phyloP scores from a whole-genome alignment of 1,284 basidiomycete species.

The Quambalaria eucalypti region DNA sequence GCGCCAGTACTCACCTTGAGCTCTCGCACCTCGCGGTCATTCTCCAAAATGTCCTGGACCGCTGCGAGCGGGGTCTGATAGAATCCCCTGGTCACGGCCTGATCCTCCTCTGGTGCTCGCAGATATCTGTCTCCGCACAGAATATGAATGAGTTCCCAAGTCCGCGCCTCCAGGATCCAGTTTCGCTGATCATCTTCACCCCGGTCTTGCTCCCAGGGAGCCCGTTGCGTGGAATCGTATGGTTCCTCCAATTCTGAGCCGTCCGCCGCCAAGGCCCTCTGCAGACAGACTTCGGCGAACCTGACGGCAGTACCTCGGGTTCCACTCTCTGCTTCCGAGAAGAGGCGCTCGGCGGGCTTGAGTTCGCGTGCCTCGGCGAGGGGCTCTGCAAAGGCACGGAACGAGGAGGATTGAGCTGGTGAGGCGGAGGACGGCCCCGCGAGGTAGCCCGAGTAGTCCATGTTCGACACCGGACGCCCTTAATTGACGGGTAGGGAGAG shows the following conservation, averaged over 20 bases:
- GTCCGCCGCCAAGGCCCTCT: not conserved
- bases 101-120: not conserved
- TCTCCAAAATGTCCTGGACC: slow-evolving; percentile 34
- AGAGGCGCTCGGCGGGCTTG: not conserved
- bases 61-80: slow-evolving; percentile 42
- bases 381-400: not conserved
- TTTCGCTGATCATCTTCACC: not conserved
- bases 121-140: slow-evolving; percentile 8
- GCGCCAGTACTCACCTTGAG: slow-evolving; percentile 16
- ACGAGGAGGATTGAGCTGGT: too few species aligned
- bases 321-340: not conserved
- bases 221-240: not conserved
- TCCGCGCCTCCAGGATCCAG: slow-evolving; percentile 10
- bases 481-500: too few species aligned
- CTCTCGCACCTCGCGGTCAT: slow-evolving; percentile 31
- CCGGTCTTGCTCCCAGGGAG: not conserved
- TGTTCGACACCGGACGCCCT: too few species aligned
- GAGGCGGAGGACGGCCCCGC: too few species aligned
- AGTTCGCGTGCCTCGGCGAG: not conserved
- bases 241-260: not conserved
- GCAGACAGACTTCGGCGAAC: not conserved
- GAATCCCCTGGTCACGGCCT: not conserved
- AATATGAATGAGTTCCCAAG: slow-evolving; percentile 7
- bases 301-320: not conserved
- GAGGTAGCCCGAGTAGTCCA: too few species aligned